Base-by-base conservation (phyloP, 495 filamentous ascomycete species). In the Platismatia glauca region DNA sequence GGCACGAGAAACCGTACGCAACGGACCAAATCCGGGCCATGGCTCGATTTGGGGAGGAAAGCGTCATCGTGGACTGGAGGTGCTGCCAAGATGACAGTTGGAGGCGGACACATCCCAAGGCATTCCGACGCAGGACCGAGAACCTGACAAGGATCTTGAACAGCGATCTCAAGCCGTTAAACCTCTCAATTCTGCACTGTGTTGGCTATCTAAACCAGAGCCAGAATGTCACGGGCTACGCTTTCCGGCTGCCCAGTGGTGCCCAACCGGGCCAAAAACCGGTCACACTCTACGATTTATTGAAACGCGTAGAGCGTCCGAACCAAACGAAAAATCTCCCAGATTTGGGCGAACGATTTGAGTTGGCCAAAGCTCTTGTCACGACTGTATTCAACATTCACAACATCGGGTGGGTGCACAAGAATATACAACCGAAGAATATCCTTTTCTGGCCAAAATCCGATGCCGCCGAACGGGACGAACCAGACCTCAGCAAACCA, bases 401-500 rank as follows among this genome's bases (percentile, higher is more conserved):
- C 64, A 76, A 72, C 18, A 64, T 72, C 18, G 72, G 73, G 31
- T 76, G 74, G 74, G 39, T 75, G 50, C 73, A 76, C 64, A 76
- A 76, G 52, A 71, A 67, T 31, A 64, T 76, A 46, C 68, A 71
- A 34, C 66, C 74, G 3, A 67, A 72, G 27, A 76, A 75, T 43
- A 69, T 76, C 46, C 64, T 75, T 20, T 76, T 75, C 66, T 73
- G 72, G 65, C 64, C 65, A 5, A 66, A 63, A 20, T 11, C 34
- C 0, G 48, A 55, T 16, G 53, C 55, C 7, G 63, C n/a, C n/a
- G n/a, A n/a, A n/a, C n/a, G 48, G 5, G 44, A 16, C 62, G 55
- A 63, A 33, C 20, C 46, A 12, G 66, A 70, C 24, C 62, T 74
- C 9, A 63, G 59, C 27, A 62, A 67, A 46, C 71, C 73, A 7